These are phyloP conservation scores for Psilocybe cyanescens DNA, from an alignment of 768 basidiomycete species.

Conservation along the genomic window DNA sequence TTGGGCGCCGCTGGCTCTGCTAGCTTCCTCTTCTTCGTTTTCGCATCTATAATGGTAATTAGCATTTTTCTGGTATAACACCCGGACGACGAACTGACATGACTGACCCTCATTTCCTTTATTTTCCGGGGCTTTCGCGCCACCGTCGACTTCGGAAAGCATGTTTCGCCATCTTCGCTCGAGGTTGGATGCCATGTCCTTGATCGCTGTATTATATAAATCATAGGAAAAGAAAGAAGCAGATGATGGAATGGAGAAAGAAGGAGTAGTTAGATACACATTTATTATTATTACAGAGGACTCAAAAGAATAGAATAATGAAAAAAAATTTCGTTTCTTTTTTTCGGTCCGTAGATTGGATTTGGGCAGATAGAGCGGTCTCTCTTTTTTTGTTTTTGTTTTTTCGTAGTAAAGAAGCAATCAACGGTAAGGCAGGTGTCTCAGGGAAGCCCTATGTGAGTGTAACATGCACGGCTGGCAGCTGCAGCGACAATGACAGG, in stretches of 20 bases:
- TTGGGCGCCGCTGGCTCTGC: slow-evolving; percentile 47
- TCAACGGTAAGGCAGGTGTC: slow-evolving; percentile 13
- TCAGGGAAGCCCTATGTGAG: slow-evolving; percentile 21
- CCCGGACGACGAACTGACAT: slow-evolving; percentile 45
- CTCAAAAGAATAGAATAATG: slow-evolving; percentile 25
- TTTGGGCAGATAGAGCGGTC: background rate
- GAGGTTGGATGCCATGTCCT: slow-evolving; percentile 91
- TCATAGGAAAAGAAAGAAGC: background rate
- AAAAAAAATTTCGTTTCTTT: background rate
- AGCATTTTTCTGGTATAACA: slow-evolving; percentile 10
- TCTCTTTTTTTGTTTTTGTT: background rate
- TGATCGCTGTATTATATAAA: slow-evolving; percentile 69
- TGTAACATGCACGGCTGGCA: slow-evolving; percentile 10
- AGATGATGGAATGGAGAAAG: slow-evolving; percentile 24
- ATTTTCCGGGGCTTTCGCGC: slow-evolving; percentile 45
- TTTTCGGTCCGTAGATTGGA: background rate
- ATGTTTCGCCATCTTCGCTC: slow-evolving; percentile 82
- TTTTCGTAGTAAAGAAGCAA: slow-evolving; percentile 10
- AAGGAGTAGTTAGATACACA: slow-evolving; percentile 72
- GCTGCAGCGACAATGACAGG: background rate
- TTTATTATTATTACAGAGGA: slow-evolving; percentile 42
- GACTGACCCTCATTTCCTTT: slow-evolving; percentile 73
- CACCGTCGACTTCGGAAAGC: slow-evolving; percentile 45
- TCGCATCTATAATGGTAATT: slow-evolving; percentile 44
- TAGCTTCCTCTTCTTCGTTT: slow-evolving; percentile 77